Evolutionary conservation across 2,329 filamentous ascomycete genomes (phyloP).

Genomic region (Calonectria hongkongensis): DNA sequence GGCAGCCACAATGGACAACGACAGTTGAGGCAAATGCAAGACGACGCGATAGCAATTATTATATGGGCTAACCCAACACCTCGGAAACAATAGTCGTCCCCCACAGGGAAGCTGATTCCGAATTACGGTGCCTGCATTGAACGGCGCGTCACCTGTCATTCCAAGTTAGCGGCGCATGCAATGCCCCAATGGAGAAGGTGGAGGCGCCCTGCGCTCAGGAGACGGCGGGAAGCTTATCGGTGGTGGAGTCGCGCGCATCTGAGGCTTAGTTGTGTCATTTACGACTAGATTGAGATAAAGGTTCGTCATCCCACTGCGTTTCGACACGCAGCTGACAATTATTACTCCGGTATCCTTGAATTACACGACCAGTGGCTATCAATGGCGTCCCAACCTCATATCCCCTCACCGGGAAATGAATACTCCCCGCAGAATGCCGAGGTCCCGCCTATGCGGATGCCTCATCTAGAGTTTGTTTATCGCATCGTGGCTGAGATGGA

Average conservation of each 20-base stretch:
- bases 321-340: slow-evolving; percentile 5
- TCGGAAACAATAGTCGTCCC: not conserved
- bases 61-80: slow-evolving; percentile 20
- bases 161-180: slow-evolving; percentile 25
- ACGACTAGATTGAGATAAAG: slow-evolving; percentile 27
- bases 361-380: not conserved
- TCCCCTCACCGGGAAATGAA: slow-evolving; percentile 46
- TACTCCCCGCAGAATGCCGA: slow-evolving; percentile 28
- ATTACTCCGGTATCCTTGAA: not conserved
- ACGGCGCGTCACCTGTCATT: not conserved
- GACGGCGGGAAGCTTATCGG: slow-evolving; percentile 24
- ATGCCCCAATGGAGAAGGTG: slow-evolving; percentile 32
- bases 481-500: slow-evolving; percentile 50
- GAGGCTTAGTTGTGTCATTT: not conserved
- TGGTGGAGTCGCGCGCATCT: slow-evolving; percentile 20
- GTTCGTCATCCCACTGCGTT: slow-evolving; percentile 16
- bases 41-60: slow-evolving; percentile 25
- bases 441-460: slow-evolving; percentile 45
- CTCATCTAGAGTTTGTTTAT: slow-evolving; percentile 49
- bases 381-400: slow-evolving; percentile 35
- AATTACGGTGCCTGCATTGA: not conserved
- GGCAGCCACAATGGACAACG: not conserved
- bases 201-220: slow-evolving; percentile 14
- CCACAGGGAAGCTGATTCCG: not conserved
- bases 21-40: slow-evolving; percentile 15